A percentile compares a stretch with the other conserved stretches of the same genome.
Conservation (phyloP, 2,329 filamentous ascomycete species). For the Aulographum hederae region DNA sequence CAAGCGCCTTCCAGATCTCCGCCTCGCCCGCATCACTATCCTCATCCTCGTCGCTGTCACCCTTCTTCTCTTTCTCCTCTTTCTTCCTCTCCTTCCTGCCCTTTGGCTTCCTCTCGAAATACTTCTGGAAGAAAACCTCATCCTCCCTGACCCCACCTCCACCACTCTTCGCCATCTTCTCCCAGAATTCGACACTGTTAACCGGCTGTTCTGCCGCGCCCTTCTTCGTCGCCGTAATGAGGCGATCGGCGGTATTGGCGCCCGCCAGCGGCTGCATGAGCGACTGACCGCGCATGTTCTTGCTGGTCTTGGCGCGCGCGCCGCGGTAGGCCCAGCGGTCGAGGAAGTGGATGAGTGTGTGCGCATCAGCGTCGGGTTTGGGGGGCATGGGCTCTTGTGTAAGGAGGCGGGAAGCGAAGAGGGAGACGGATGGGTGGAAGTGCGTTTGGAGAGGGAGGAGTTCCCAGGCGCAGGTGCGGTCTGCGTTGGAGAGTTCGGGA, state of each 20-base stretch:
- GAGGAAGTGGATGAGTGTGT: constrained; percentile 86
- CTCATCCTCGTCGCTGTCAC: constrained; percentile 12
- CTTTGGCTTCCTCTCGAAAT: constrained; percentile 51
- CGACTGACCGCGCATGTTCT: constrained; percentile 54
- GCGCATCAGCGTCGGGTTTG: constrained; percentile 79
- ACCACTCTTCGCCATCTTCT: constrained; percentile 68
- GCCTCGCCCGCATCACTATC: constrained; percentile 42
- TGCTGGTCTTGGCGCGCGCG: constrained; percentile 44
- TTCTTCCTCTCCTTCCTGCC: constrained; percentile 38
- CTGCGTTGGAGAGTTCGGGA: constrained; percentile 84
- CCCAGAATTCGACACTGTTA: constrained; percentile 84
- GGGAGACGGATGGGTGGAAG: constrained; percentile 81
- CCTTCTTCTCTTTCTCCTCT: constrained; percentile 19
- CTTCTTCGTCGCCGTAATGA: constrained; percentile 37
- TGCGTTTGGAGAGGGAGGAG: constrained; percentile 62
- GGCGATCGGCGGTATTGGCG: constrained; percentile 38
- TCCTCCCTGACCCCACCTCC: constrained; percentile 80
- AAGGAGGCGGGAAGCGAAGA: constrained; percentile 61
- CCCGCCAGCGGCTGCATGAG: constrained; percentile 90
- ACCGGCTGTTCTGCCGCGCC: constrained; percentile 43
- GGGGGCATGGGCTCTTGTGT: constrained; percentile 51
- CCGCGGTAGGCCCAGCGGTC: constrained; percentile 91
- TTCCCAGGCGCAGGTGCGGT: constrained; percentile 87
- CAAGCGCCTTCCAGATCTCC: constrained; percentile 83
- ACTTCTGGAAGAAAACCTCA: constrained; percentile 96